Evolutionary conservation across 768 basidiomycete species (phyloP).

Genomic region (Paxillus rubicundulus): DNA sequence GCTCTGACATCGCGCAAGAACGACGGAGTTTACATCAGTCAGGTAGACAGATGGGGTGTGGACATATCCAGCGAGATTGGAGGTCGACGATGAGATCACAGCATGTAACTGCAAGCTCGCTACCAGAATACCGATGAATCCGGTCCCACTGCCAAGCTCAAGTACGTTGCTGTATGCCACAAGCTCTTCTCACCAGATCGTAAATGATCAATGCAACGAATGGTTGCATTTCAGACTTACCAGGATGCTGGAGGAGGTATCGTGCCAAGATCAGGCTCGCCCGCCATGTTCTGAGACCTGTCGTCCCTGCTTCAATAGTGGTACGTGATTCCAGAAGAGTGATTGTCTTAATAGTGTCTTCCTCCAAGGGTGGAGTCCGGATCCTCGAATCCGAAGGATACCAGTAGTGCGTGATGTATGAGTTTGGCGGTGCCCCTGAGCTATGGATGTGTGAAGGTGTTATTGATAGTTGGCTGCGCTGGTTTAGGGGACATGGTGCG

Average conservation of each 20-base stretch:
- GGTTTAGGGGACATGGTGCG: neutral
- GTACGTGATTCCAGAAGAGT: conserved; percentile 75
- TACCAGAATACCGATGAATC: conserved; percentile 68
- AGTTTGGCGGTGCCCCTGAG: conserved; percentile 33
- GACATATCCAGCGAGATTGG: neutral
- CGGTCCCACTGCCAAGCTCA: conserved; percentile 74
- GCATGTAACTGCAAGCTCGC: conserved; percentile 50
- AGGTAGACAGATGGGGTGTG: conserved; percentile 39
- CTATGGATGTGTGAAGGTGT: conserved; percentile 8
- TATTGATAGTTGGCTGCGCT: neutral
- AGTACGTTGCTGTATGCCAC: conserved; percentile 46
- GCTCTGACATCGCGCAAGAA: conserved; percentile 56
- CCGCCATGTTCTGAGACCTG: conserved; percentile 77
- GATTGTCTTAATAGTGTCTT: conserved; percentile 35
- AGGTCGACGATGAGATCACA: neutral
- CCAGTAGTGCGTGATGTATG: conserved; percentile 72
- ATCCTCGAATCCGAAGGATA: conserved; percentile 8
- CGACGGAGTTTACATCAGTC: conserved; percentile 64
- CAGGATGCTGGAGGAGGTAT: conserved; percentile 54
- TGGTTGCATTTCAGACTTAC: conserved; percentile 34
- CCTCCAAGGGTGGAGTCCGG: neutral
- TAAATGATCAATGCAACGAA: neutral
- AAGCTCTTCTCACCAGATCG: neutral
- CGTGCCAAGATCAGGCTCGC: conserved; percentile 67
- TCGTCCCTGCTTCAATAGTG: conserved; percentile 73